Base-by-base conservation (phyloP, 169 alveolate species). In the Plasmodium sp. region DNA sequence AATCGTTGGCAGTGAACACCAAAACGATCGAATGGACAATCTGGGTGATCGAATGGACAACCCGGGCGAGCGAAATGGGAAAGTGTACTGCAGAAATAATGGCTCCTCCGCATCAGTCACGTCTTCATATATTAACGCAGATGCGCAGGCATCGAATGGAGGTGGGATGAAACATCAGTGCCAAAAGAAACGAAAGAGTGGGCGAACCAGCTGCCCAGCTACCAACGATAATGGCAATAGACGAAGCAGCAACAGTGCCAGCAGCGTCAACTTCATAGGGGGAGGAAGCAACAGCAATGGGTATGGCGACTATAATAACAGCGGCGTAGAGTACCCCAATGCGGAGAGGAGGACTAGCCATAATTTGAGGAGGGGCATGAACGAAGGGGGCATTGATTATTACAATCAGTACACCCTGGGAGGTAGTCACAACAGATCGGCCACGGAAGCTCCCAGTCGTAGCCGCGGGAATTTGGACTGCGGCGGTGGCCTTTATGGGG, bases 141-240 rank as follows among this genome's bases (percentile, higher is more conserved):
- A 83, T 84, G 79, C 22, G 0, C 81, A 84, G 3, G 16, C 62
- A 27, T 45, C 51, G 34, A 84, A 41, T 45, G 43, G 34, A 9
- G 43, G 51, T 27, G 34, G 31, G 36, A 45, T 51, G 67, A 58
- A 54, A 22, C 54, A 79, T 34, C 80, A 75, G 27, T 34, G 5
- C 10, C 62, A 84, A 31, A 84, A 56, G 41, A 84, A 72, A 31
- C 82, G 81, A 14, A 75, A 86, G 33, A 77, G 34, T 54, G 62
- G 56, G 12, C 18, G 86, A 41, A 86, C 1, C 43, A 58, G 10
- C 27, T 18, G 71, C 18, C 10, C 79, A 54, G 12, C 31, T 75
- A 14, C 41, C 0, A 83, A 83, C 72, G 36, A 36, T 2, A 83
- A 34, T 27, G 31, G 7, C 31, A 83, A 56, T 58, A 56, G 18